Percentiles rank a stretch among this genome's conserved stretches.
phyloP scores from a whole-genome alignment of 345 rosid genomes.

The Melastoma malabathricum region DNA sequence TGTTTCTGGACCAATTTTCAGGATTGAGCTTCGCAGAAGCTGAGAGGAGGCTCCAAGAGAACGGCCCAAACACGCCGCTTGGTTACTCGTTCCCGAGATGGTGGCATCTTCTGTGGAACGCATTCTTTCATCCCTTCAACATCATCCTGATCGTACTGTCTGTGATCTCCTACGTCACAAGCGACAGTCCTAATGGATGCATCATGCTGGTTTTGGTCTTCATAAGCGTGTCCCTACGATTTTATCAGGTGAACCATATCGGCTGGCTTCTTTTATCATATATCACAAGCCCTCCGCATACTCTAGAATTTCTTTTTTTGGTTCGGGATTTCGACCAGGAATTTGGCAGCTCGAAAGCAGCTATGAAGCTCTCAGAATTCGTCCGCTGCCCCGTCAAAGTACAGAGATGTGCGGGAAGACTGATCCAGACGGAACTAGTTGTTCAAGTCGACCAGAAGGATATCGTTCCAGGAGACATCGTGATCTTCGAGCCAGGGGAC shows the following conservation, averaged over 20 bases:
- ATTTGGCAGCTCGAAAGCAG: slow-evolving; percentile 59
- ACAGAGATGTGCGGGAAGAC: slow-evolving; percentile 66
- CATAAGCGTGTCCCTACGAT: slow-evolving; percentile 50
- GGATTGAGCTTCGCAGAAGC: slow-evolving; percentile 69
- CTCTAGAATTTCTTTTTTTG: not conserved
- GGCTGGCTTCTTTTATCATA: no score
- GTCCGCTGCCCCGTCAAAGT: slow-evolving; percentile 52
- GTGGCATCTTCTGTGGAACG: slow-evolving; percentile 56
- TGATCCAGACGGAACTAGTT: slow-evolving; percentile 47
- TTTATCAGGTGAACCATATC: slow-evolving; percentile 31
- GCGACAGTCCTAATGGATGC: slow-evolving; percentile 55
- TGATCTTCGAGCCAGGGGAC: slow-evolving; percentile 58
- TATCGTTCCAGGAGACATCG: slow-evolving; percentile 63
- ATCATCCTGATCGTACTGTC: slow-evolving; percentile 51
- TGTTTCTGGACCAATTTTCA: slow-evolving; percentile 6
- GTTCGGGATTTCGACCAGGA: slow-evolving; percentile 21
- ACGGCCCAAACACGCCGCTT: slow-evolving; percentile 52
- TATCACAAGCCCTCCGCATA: not conserved
- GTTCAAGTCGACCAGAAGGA: slow-evolving; percentile 67
- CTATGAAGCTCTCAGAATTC: slow-evolving; percentile 57
- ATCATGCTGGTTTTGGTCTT: slow-evolving; percentile 53
- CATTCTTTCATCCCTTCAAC: slow-evolving; percentile 63
- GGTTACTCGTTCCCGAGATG: slow-evolving; percentile 34
- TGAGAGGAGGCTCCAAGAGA: slow-evolving; percentile 47
- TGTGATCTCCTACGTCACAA: slow-evolving; percentile 43